Conservation (phyloP, 2,329 filamentous ascomycete species). For the Davidsoniella australis region DNA sequence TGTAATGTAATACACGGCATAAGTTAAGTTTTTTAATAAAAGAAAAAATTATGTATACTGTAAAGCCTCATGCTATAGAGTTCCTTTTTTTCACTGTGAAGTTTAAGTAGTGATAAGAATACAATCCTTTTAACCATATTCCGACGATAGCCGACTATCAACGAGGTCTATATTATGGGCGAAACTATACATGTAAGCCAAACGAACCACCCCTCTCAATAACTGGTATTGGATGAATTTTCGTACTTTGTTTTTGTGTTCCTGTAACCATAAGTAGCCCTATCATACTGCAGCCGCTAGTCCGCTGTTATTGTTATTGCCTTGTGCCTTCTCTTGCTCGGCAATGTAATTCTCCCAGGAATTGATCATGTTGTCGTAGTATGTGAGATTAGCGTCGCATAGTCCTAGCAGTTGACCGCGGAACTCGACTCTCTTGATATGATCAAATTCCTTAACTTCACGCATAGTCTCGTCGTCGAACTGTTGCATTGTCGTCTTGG, state of each 20-base stretch:
- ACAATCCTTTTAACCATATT: too few species aligned
- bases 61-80: too few species aligned
- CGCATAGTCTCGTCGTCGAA: slow-evolving; percentile 94
- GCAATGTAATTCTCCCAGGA: slow-evolving; percentile 83
- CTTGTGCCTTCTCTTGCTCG: slow-evolving; percentile 52
- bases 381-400: slow-evolving; percentile 70
- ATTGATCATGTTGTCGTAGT: slow-evolving; percentile 63
- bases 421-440: slow-evolving; percentile 90
- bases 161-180: too few species aligned
- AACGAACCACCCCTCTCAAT: neutral
- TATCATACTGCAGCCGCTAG: neutral
- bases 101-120: too few species aligned
- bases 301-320: slow-evolving; percentile 2
- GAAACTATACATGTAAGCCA: too few species aligned
- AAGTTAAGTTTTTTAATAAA: too few species aligned
- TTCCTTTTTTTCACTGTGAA: too few species aligned
- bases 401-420: slow-evolving; percentile 69
- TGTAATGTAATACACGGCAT: too few species aligned
- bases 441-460: slow-evolving; percentile 85
- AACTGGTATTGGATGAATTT: neutral
- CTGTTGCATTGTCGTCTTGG: slow-evolving; percentile 72
- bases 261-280: neutral
- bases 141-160: too few species aligned
- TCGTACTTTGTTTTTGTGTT: slow-evolving; percentile 1
- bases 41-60: too few species aligned